Conservation (phyloP, 2,329 filamentous ascomycete species). For the Cladosporium halotolerans region DNA sequence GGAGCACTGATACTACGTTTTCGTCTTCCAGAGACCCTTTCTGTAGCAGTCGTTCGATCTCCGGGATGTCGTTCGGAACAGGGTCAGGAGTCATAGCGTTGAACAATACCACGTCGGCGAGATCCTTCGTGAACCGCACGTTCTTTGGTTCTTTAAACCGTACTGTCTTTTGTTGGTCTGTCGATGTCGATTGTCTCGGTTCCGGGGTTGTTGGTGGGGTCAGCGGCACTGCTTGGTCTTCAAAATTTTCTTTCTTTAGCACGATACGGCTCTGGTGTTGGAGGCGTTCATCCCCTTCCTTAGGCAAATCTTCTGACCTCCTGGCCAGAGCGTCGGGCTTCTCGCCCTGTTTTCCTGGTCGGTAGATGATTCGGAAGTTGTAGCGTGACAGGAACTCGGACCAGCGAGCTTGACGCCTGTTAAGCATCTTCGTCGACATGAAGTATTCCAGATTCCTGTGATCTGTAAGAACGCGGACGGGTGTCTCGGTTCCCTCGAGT, state of each 20-base stretch:
- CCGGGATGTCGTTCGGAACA: neutral
- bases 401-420: constrained; percentile 24
- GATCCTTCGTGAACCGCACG: neutral
- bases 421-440: constrained; percentile 27
- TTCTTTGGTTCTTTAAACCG: neutral
- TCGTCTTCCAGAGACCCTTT: neutral
- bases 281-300: neutral
- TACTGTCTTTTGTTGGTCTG: neutral
- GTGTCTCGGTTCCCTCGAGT: constrained; percentile 12
- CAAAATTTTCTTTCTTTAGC: neutral
- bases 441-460: constrained; percentile 29
- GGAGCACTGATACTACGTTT: neutral
- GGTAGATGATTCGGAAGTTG: constrained; percentile 25
- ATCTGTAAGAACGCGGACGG: constrained; percentile 23
- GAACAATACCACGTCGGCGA: neutral
- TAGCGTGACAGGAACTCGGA: constrained; percentile 20
- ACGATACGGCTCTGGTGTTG: neutral
- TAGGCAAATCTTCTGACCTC: constrained; percentile 3
- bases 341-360: constrained; percentile 15
- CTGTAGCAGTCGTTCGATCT: neutral
- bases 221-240: neutral
- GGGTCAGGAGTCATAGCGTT: neutral
- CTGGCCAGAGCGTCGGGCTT: constrained; percentile 17
- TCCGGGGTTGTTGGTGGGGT: neutral
- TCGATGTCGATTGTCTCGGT: neutral